Percentiles rank a stretch among this genome's conserved stretches.
These are phyloP conservation scores for Chytriomyces sp. DNA, from an alignment of 192 early-diverging fungal species.

Conservation along the genomic window DNA sequence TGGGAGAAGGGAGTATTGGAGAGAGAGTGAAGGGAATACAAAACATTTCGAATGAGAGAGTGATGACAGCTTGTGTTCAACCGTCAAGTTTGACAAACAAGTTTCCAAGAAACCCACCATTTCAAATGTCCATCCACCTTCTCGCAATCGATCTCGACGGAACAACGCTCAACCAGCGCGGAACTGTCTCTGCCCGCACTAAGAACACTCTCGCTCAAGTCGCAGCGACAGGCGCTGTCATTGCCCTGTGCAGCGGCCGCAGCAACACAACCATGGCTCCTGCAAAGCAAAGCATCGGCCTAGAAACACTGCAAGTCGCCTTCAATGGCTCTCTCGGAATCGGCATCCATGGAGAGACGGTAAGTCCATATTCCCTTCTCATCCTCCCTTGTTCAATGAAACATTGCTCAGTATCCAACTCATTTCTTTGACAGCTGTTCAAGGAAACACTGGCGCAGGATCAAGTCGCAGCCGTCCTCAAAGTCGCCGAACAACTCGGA, in stretches of 20 bases:
- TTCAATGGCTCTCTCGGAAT: neutral
- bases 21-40: too few relatives aligned
- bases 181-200: neutral
- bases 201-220: neutral
- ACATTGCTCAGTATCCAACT: too few relatives aligned
- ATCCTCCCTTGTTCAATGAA: too few relatives aligned
- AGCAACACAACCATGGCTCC: too few relatives aligned
- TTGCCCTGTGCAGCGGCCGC: slow-evolving; percentile 16
- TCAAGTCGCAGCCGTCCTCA: slow-evolving; percentile 4
- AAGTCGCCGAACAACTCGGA: slow-evolving; percentile 2
- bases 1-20: too few relatives aligned
- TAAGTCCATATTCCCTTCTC: too few relatives aligned
- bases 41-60: too few relatives aligned
- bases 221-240: neutral
- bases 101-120: too few relatives aligned
- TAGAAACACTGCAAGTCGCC: neutral
- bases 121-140: neutral
- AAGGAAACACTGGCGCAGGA: neutral
- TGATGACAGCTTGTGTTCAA: too few relatives aligned
- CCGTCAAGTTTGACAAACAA: too few relatives aligned
- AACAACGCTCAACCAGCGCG: neutral
- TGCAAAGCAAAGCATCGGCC: neutral
- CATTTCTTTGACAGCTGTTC: neutral
- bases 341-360: neutral
- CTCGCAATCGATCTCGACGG: slow-evolving; percentile 23